phyloP scores from a whole-genome alignment of 2,329 filamentous ascomycete genomes.

The Diplodia sapinea region DNA sequence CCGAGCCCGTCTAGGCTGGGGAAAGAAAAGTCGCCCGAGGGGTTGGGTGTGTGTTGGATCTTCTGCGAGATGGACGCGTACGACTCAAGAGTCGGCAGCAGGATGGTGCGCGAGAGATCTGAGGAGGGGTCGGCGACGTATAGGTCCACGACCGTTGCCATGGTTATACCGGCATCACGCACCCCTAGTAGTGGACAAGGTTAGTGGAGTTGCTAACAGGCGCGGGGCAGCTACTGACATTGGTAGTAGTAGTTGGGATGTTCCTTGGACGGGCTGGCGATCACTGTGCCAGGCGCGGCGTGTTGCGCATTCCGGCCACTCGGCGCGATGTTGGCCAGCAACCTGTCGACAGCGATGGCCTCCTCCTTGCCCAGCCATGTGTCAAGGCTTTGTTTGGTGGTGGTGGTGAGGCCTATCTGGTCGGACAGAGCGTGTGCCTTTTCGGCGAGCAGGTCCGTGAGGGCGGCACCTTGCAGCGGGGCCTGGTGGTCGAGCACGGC shows the following conservation, averaged over 20 bases:
- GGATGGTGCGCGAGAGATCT: conserved; percentile 35
- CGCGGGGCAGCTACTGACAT: conserved; percentile 40
- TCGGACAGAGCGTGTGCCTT: conserved; percentile 14
- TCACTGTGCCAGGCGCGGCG: conserved; percentile 49
- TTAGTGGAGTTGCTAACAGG: conserved; percentile 1
- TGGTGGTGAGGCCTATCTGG: not conserved
- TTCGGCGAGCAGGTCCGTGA: conserved; percentile 1
- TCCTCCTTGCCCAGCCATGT: conserved; percentile 48
- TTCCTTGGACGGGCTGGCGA: conserved; percentile 51
- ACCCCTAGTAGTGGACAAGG: conserved; percentile 42
- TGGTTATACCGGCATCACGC: conserved; percentile 53
- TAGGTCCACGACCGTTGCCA: conserved; percentile 49
- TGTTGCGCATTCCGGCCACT: conserved; percentile 47
- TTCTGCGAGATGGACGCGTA: conserved; percentile 44
- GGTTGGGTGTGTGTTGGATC: conserved; percentile 49
- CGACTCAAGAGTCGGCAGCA: conserved; percentile 43
- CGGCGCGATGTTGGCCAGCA: conserved; percentile 53
- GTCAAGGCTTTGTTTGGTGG: conserved; percentile 35
- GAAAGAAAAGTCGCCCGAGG: conserved; percentile 43
- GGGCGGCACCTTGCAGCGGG: conserved; percentile 1
- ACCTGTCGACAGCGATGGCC: conserved; percentile 44
- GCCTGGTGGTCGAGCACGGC: conserved; percentile 14
- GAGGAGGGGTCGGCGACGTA: conserved; percentile 44
- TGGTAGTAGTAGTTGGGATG: conserved; percentile 54
- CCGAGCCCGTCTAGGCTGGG: conserved; percentile 48